Evolutionary conservation across 2,329 filamentous ascomycete species (phyloP), one percentile per base, ranked within the genome.

Genomic region (Sarocladiaceae sp.): DNA sequence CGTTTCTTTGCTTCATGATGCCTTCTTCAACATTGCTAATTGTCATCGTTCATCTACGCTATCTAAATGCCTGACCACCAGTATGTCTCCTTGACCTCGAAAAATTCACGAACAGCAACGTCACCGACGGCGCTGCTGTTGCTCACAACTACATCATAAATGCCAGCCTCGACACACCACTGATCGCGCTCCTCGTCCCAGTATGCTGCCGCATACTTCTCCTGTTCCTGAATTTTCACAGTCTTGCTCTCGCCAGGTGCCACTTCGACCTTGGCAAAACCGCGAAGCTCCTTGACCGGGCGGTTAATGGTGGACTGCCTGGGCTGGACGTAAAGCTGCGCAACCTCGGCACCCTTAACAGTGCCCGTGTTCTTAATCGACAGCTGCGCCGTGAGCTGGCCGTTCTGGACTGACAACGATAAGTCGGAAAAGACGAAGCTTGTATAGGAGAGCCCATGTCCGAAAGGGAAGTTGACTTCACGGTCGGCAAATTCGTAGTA

Each of bases 381-480:
- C 3, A 84, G 68, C 0, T 69, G 71, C 2, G 80, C 77, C 2
- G 69, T 63, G 2, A 77, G 61, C 53, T 79, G 73, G 54, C 71
- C 74, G 18, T 81, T 72, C 0, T 58, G 56, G n/a, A 73, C 70
- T 0, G 67, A 63, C 18, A 82, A 71, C 1, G 65, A 64, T 10
- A 85, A 69, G 36, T 77, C 71, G 1, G 74, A 78, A 57, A 79
- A 77, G 10, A 65, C 59, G 64, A 93, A 93, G 0, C 72, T 82
- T 0, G 88, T 91, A 68, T 92, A 94, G 15, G 85, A 88, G 1
- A 94, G 74, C 2, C 90, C 90, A 62, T 90, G 84, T 12, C 89
- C 89, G 64, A 95, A 95, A 53, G 86, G 78, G 68, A 92, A 94
- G 25, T 87, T 77, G 0, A 86, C 80, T 1, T 76, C 73, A 4